phyloP scores from a whole-genome alignment of 257 asterid genomes.

The Plantago ovata region DNA sequence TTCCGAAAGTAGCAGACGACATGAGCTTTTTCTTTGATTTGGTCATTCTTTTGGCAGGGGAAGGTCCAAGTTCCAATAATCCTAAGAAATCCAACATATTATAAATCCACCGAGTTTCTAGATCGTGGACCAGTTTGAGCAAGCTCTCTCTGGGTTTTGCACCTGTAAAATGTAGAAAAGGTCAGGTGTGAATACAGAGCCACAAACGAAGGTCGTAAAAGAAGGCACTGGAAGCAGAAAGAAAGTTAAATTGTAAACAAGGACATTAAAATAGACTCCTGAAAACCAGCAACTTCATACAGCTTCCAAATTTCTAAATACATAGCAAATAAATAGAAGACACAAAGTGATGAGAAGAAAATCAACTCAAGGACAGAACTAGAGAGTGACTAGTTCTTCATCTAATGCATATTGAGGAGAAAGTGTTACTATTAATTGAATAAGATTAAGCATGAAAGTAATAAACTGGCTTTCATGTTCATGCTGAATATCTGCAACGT shows the following conservation, averaged over 20 bases:
- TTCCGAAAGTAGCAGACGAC: too few relatives aligned
- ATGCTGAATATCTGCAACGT: too few relatives aligned
- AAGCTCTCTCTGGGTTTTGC: conserved; percentile 45
- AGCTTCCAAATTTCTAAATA: too few relatives aligned
- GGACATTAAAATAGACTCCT: neutral
- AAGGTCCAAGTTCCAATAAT: neutral
- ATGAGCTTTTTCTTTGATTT: too few relatives aligned
- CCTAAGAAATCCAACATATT: neutral
- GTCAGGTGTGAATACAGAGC: conserved; percentile 6
- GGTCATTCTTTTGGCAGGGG: too few relatives aligned
- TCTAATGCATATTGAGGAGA: neutral
- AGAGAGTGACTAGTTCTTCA: neutral
- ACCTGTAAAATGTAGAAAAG: conserved; percentile 29
- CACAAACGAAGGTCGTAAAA: conserved; percentile 1
- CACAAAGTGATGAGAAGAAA: neutral
- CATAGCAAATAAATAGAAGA: neutral
- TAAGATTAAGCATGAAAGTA: too few relatives aligned
- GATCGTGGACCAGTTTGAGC: conserved; percentile 40
- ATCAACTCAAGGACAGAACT: neutral
- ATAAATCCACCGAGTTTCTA: neutral
- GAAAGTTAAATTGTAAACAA: neutral
- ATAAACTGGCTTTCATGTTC: too few relatives aligned
- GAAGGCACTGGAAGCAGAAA: neutral
- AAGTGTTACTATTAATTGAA: too few relatives aligned
- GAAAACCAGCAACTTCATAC: neutral